Percentiles rank a stretch among this genome's conserved stretches.
phyloP scores from a whole-genome alignment of 768 basidiomycete species.

The Hortiboletus flavorubellus region DNA sequence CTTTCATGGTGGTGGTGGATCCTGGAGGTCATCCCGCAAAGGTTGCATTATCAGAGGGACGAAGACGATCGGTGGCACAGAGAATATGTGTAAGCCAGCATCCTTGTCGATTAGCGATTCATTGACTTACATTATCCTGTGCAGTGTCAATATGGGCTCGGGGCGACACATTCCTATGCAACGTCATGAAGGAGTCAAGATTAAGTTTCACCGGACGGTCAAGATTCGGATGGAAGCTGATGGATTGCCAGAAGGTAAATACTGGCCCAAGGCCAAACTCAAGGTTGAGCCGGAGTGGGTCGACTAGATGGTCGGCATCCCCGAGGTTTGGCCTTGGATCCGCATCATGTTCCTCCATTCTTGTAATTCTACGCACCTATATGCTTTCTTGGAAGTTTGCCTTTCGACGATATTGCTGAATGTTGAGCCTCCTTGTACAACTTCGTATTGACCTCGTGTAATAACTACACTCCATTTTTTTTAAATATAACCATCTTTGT shows the following conservation, averaged over 20 bases:
- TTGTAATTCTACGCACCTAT: neutral
- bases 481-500: too few species aligned
- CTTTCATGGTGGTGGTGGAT: conserved; percentile 57
- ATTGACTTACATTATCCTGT: neutral
- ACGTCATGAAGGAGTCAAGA: conserved; percentile 31
- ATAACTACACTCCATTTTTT: neutral
- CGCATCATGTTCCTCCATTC: neutral
- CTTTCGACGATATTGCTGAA: neutral
- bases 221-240: conserved; percentile 50
- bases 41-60: conserved; percentile 26
- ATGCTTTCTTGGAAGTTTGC: neutral
- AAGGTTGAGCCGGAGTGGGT: conserved; percentile 39
- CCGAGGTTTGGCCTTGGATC: neutral
- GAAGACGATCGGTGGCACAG: conserved; percentile 15
- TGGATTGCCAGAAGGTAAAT: conserved; percentile 30
- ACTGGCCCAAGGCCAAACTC: conserved; percentile 40
- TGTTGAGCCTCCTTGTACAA: too few species aligned
- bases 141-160: conserved; percentile 37
- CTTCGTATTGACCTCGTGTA: neutral
- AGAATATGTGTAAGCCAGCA: conserved; percentile 16
- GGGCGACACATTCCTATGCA: conserved; percentile 44
- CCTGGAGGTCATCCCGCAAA: conserved; percentile 51
- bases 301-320: conserved; percentile 25
- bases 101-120: neutral
- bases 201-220: conserved; percentile 49